A percentile compares a stretch with the other conserved stretches of the same genome.
These are phyloP conservation scores for Alternaria ventricosa DNA, from an alignment of 2,329 filamentous ascomycete species.

Conservation along the genomic window DNA sequence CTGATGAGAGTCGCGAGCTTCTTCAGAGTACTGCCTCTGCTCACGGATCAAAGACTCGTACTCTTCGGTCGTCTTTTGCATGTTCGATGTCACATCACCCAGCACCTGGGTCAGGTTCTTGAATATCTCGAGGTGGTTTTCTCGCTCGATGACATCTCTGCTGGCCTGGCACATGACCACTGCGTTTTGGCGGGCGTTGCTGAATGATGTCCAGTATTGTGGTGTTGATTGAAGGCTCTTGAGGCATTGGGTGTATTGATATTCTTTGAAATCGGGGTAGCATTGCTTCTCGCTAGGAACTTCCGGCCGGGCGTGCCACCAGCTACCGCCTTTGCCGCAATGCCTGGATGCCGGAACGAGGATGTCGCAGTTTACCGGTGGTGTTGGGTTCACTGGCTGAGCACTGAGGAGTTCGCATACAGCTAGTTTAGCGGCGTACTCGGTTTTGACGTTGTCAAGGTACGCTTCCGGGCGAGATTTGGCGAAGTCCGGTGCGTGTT, in stretches of 20 bases:
- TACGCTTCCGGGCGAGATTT: constrained; percentile 35
- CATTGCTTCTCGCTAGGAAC: constrained; percentile 33
- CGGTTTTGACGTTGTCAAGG: constrained; percentile 55
- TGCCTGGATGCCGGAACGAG: constrained; percentile 53
- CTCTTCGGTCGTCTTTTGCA: constrained; percentile 31
- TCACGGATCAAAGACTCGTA: constrained; percentile 31
- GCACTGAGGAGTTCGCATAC: constrained; percentile 67
- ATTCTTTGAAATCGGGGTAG: constrained; percentile 41
- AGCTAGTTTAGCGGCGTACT: constrained; percentile 68
- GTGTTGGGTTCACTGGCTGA: constrained; percentile 46
- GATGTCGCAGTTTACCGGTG: constrained; percentile 60
- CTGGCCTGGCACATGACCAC: constrained; percentile 68
- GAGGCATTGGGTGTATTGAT: constrained; percentile 59
- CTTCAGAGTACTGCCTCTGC: constrained; percentile 31
- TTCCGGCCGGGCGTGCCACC: constrained; percentile 26
- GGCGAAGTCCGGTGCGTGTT: constrained; percentile 39
- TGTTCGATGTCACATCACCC: constrained; percentile 25
- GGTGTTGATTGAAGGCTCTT: constrained; percentile 60
- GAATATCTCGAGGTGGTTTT: constrained; percentile 46
- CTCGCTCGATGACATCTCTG: constrained; percentile 64
- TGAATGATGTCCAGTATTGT: constrained; percentile 70
- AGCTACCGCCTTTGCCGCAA: constrained; percentile 31
- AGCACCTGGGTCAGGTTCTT: constrained; percentile 42
- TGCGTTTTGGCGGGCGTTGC: constrained; percentile 67
- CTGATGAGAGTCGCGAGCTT: constrained; percentile 27